These are phyloP conservation scores for Lachnellula hyalina DNA, from an alignment of 2,329 filamentous ascomycete genomes.

Conservation along the genomic window DNA sequence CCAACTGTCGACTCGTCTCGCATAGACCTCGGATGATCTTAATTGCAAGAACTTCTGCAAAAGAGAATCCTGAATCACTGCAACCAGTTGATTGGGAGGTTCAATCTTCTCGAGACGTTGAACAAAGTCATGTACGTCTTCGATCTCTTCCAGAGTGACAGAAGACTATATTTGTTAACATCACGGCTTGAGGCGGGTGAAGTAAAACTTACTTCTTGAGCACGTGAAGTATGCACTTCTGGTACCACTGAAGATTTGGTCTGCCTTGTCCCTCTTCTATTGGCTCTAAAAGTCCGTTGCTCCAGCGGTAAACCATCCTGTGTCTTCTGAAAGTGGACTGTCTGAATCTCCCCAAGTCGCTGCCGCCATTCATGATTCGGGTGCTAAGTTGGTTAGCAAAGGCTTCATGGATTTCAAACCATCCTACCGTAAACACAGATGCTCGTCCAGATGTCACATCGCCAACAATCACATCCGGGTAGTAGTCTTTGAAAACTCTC, in stretches of 20 bases:
- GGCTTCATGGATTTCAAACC: neutral
- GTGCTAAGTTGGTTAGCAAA: conserved; percentile 41
- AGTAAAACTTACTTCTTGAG: conserved; percentile 51
- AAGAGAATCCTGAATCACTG: conserved; percentile 68
- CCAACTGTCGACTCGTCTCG: conserved; percentile 54
- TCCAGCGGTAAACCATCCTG: conserved; percentile 37
- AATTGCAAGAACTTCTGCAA: conserved; percentile 73
- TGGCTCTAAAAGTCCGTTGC: conserved; percentile 58
- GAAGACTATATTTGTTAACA: conserved; percentile 41
- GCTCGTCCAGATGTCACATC: conserved; percentile 57
- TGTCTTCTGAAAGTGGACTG: conserved; percentile 45
- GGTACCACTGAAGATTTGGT: conserved; percentile 53
- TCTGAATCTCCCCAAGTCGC: conserved; percentile 63
- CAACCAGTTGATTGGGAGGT: conserved; percentile 74
- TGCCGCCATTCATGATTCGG: conserved; percentile 72
- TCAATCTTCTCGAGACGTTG: conserved; percentile 72
- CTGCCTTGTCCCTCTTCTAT: conserved; percentile 47
- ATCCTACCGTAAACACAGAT: conserved; percentile 54
- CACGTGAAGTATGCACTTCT: conserved; percentile 67
- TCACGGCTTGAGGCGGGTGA: neutral
- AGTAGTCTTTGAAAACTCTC: conserved; percentile 85
- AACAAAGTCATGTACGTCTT: conserved; percentile 64
- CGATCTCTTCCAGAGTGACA: conserved; percentile 71
- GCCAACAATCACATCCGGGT: conserved; percentile 79
- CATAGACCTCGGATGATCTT: conserved; percentile 48